phyloP scores from a whole-genome alignment of 2,329 filamentous ascomycete species.

The Cladophialophora carrionii region DNA sequence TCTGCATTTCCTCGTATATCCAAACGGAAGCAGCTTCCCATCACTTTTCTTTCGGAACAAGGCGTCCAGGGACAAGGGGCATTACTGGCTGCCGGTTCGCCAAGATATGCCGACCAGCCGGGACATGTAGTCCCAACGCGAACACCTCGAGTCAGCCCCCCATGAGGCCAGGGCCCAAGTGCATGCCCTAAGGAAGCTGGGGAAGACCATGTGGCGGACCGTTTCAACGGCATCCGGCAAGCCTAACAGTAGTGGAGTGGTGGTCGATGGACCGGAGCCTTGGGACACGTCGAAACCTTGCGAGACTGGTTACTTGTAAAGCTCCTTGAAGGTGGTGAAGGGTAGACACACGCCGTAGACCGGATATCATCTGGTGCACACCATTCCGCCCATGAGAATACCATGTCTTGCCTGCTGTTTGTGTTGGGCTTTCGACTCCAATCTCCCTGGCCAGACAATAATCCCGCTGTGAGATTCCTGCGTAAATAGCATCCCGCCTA shows the following conservation, averaged over 20 bases:
- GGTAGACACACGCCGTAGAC: neutral
- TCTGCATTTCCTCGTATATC: no score
- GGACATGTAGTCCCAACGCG: no score
- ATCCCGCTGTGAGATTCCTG: neutral
- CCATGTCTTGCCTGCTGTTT: neutral
- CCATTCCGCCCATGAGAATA: neutral
- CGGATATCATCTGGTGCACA: neutral
- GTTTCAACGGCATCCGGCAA: neutral
- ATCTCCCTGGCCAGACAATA: neutral
- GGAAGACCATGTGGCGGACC: neutral
- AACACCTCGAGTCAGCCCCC: neutral
- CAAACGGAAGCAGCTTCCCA: no score
- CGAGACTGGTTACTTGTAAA: no score
- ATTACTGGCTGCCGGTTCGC: neutral
- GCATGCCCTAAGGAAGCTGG: neutral
- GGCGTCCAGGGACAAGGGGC: neutral
- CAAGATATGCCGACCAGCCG: neutral
- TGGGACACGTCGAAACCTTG: neutral
- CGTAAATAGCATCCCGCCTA: neutral
- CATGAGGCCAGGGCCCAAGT: neutral
- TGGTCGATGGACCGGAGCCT: neutral
- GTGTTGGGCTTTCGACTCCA: neutral
- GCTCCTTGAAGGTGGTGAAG: neutral
- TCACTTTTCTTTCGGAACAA: neutral
- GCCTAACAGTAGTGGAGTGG: neutral